These are phyloP conservation scores for Citrullus mucosospermus DNA, from an alignment of 306 rosid species.

Conservation along the genomic window DNA sequence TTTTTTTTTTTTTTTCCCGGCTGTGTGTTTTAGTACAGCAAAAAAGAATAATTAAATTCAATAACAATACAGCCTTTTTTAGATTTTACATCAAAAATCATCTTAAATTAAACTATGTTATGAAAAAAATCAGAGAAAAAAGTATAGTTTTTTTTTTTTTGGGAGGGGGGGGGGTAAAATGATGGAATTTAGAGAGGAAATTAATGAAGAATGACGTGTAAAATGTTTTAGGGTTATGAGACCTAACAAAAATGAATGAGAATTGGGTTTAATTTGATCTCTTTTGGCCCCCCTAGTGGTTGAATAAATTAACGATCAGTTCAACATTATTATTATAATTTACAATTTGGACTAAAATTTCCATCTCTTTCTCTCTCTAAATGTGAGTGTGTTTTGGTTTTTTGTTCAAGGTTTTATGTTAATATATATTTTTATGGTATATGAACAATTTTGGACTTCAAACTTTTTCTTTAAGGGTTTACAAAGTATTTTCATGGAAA, in stretches of 20 bases:
- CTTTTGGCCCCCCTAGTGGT: neutral
- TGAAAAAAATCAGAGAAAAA: neutral
- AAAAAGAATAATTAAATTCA: neutral
- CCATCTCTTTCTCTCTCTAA: neutral
- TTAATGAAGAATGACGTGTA: neutral
- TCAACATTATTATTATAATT: neutral
- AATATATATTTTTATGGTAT: neutral
- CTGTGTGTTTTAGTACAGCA: neutral
- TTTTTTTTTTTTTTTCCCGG: no score
- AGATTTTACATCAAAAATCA: neutral
- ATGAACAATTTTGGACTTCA: neutral
- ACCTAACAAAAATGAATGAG: neutral
- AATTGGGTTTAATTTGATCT: neutral
- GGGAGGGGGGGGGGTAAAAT: neutral
- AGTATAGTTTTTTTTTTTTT: no score
- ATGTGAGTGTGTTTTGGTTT: neutral
- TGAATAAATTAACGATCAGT: conserved; percentile 1
- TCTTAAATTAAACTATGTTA: neutral
- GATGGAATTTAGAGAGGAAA: neutral
- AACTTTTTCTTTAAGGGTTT: neutral
- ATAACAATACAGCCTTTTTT: neutral
- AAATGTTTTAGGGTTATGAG: neutral
- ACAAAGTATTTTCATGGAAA: neutral
- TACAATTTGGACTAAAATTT: neutral
- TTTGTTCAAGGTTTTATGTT: neutral